Evolutionary conservation across 345 rosid species (phyloP), one percentile per base, ranked within the genome.

Genomic region (Citrus maxima): DNA sequence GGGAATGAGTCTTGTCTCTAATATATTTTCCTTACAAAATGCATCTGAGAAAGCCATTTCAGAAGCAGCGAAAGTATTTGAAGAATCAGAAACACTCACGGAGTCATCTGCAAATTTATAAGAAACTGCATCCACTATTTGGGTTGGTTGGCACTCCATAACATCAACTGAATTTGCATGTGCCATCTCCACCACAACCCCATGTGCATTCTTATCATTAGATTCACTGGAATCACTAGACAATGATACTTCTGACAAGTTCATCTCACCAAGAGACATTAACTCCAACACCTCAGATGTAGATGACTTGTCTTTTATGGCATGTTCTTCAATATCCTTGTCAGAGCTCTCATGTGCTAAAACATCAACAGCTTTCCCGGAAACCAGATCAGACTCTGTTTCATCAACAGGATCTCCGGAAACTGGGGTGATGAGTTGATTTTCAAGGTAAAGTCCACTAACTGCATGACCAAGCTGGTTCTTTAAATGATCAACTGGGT

Each of bases 301-400:
- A 63, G 77, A 68, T 35, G 72, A 55, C 56, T 70, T 67, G 40
- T 89, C 86, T 35, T 28, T 77, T 63, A 42, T 46, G 55, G 59
- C 65, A 82, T 35, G 77, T 80, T 80, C 88, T 71, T 85, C 89
- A 10, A 32, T 21, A 16, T 25, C 63, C 21, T 32, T n/a, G 22
- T 58, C 84, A 77, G 74, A 71, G 32, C 18, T 40, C 32, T 73
- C 78, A 30, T 51, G 27, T 4, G 73, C 73, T 1, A 65, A 79
- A 84, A n/a, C 68, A 68, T 79, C 76, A 64, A 42, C 77, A 22
- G 46, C 24, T 67, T 79, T 67, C 30, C 65, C 80, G 4, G 69
- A 74, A 42, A 40, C 64, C 75, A 69, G 38, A 59, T 75, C 80
- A 56, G 83, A 58, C 64, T 74, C 78, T 62, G 51, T 62, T 21